A percentile compares a stretch with the other conserved stretches of the same genome.
Evolutionary conservation across 805 yeast genomes (phyloP).

Genomic region (Candida koratica): DNA sequence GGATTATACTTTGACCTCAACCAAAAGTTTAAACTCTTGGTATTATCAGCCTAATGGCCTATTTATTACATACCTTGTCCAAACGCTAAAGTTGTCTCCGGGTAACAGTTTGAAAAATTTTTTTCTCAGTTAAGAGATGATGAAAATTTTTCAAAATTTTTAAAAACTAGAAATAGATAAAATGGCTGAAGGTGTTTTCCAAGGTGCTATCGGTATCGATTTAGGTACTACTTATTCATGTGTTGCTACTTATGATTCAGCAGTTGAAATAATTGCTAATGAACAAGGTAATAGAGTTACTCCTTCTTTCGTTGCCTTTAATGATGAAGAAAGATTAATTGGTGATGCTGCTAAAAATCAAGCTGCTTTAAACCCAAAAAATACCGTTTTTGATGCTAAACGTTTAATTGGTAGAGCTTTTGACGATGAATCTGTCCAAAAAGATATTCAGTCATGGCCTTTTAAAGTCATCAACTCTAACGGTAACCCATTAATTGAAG

Average conservation of each 20-base stretch:
- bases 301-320: constrained; percentile 49
- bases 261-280: constrained; percentile 49
- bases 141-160: constrained; percentile 12
- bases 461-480: constrained; percentile 42
- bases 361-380: constrained; percentile 49
- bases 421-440: constrained; percentile 58
- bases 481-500: constrained; percentile 47
- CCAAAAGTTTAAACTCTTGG: too few species aligned
- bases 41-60: too few species aligned
- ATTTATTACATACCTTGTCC: too few species aligned
- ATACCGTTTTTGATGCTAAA: constrained; percentile 49
- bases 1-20: too few species aligned
- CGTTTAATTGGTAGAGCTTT: constrained; percentile 60
- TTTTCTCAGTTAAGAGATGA: constrained; percentile 9
- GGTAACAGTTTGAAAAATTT: constrained; percentile 8
- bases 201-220: constrained; percentile 71
- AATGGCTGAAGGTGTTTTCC: constrained; percentile 98
- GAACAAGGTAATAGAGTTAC: constrained; percentile 52
- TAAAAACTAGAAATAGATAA: constrained; percentile 19
- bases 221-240: constrained; percentile 51
- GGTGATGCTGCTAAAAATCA: constrained; percentile 52
- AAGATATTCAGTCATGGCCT: constrained; percentile 48
- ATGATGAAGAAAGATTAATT: constrained; percentile 46
- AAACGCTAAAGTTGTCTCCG: too few species aligned
- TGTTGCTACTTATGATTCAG: constrained; percentile 49